Percentiles rank a stretch among this genome's conserved stretches.
phyloP scores from a whole-genome alignment of 108 stramenopile genomes.

The Nitzschia inconspicua region DNA sequence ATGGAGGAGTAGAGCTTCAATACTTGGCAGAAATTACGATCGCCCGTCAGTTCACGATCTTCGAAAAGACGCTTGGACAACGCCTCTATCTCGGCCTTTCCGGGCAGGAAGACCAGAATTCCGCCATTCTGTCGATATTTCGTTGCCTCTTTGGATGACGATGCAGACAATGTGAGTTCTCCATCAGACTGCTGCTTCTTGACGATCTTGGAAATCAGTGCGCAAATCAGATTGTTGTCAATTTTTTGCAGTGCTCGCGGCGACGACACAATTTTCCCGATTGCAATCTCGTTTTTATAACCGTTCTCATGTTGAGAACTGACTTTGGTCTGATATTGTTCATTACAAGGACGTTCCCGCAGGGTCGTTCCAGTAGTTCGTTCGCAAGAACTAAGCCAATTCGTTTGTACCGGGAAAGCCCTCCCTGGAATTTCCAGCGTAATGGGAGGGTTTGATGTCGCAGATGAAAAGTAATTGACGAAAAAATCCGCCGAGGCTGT shows the following conservation, averaged over 20 bases:
- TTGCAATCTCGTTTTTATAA: not conserved
- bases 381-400: conserved; percentile 52
- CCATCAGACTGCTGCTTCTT: conserved; percentile 27
- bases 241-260: conserved; percentile 42
- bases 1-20: conserved; percentile 74
- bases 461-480: conserved; percentile 90
- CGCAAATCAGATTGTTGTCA: conserved; percentile 42
- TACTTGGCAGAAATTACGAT: conserved; percentile 52
- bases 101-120: conserved; percentile 90
- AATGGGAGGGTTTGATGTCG: conserved; percentile 84
- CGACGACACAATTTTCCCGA: conserved; percentile 22
- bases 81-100: conserved; percentile 68
- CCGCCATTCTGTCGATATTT: conserved; percentile 60
- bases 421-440: conserved; percentile 85
- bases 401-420: conserved; percentile 51
- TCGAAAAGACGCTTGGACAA: conserved; percentile 34
- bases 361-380: conserved; percentile 17
- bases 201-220: conserved; percentile 35
- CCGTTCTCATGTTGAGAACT: conserved; percentile 2
- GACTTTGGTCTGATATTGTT: not conserved
- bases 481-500: conserved; percentile 98
- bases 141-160: conserved; percentile 67
- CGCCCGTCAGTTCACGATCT: conserved; percentile 41
- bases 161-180: conserved; percentile 32
- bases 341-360: not conserved